Conservation (phyloP, 768 basidiomycete species). For the Podaxis carcinomalis region DNA sequence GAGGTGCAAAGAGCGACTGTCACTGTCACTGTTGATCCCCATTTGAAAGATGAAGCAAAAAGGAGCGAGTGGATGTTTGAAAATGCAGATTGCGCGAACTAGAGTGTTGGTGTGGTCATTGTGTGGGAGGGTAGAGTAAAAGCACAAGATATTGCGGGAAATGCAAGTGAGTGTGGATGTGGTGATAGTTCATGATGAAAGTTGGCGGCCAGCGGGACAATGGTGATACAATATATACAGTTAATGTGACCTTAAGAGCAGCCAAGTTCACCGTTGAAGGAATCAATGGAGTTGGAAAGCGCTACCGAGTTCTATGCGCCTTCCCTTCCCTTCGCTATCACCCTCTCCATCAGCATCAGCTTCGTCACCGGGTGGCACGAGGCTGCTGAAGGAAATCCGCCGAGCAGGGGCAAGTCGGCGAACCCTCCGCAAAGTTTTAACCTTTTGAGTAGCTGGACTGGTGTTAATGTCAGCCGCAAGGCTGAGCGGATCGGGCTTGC, state of each 20-base stretch:
- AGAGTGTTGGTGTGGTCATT: background rate
- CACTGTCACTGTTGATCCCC: background rate
- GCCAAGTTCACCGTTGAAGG: background rate
- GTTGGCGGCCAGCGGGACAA: background rate
- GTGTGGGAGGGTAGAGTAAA: background rate
- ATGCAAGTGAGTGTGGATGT: background rate
- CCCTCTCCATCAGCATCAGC: constrained; percentile 31
- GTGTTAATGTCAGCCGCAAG: constrained; percentile 13
- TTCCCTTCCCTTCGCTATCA: constrained; percentile 23
- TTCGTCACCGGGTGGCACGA: constrained; percentile 34
- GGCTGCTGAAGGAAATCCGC: constrained; percentile 64
- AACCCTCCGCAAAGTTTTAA: constrained; percentile 47
- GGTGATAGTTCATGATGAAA: background rate
- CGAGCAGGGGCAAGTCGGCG: constrained; percentile 43
- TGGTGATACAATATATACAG: background rate
- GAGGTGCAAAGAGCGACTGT: background rate
- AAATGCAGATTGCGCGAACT: background rate
- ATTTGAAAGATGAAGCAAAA: background rate
- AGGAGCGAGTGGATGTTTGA: background rate
- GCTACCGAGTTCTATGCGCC: constrained; percentile 44
- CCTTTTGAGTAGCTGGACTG: constrained; percentile 22
- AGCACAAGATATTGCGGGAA: background rate
- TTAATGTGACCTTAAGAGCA: background rate
- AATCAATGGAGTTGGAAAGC: constrained; percentile 46
- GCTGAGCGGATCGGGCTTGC: constrained; percentile 8